phyloP scores from a whole-genome alignment of 306 rosid genomes.

The Vicia faba region DNA sequence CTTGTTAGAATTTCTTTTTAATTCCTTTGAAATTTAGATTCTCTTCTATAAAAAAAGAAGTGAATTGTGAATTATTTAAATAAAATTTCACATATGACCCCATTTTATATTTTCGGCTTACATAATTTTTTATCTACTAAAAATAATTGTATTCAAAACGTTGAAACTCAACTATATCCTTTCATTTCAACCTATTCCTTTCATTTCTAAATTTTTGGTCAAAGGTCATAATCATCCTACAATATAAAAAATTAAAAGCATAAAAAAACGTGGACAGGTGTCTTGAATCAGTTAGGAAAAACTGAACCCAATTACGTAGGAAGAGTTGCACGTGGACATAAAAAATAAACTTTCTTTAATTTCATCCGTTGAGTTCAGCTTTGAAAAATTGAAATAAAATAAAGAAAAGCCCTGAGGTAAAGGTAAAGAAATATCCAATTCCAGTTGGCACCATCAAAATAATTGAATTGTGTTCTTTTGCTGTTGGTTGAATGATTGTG shows the following conservation, averaged over 20 bases:
- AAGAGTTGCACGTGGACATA: constrained; percentile 48
- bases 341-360: background rate
- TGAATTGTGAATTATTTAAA: too few species aligned
- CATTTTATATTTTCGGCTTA: too few species aligned
- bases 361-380: background rate
- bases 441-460: constrained; percentile 15
- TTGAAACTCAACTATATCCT: too few species aligned
- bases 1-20: too few species aligned
- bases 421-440: constrained; percentile 18
- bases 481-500: constrained; percentile 34
- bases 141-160: too few species aligned
- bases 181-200: background rate
- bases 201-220: background rate
- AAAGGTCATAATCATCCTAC: constrained; percentile 14
- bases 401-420: background rate
- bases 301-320: constrained; percentile 1
- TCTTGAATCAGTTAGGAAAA: background rate
- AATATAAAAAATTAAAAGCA: constrained; percentile 8
- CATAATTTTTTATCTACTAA: too few species aligned
- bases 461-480: constrained; percentile 21
- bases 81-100: too few species aligned
- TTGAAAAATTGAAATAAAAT: background rate
- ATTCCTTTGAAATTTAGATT: too few species aligned
- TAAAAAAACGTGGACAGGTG: constrained; percentile 49
- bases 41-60: too few species aligned